Evolutionary conservation across 148 eudicot species (phyloP).

Genomic region (Fagopyrum homotropicum): DNA sequence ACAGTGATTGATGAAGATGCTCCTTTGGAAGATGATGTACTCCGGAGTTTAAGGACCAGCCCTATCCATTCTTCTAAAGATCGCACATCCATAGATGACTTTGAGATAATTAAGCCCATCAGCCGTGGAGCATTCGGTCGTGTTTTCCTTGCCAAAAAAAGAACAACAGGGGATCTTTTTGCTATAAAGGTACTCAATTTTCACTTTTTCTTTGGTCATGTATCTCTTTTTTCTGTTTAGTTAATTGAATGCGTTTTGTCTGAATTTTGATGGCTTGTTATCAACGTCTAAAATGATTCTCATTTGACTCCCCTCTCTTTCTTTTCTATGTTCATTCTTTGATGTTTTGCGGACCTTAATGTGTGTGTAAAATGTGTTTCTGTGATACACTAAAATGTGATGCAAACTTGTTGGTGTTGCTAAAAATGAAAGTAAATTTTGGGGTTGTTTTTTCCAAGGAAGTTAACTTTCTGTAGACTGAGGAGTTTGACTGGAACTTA

Average conservation of each 20-base stretch:
- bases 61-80: conserved; percentile 86
- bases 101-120: conserved; percentile 95
- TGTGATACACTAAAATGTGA: background rate
- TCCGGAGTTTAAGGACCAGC: conserved; percentile 90
- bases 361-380: background rate
- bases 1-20: conserved; percentile 99
- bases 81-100: conserved; percentile 95
- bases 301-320: background rate
- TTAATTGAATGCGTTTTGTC: background rate
- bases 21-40: conserved; percentile 93
- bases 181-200: conserved; percentile 76
- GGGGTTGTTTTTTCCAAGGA: background rate
- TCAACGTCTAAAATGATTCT: background rate
- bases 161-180: conserved; percentile 97
- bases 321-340: background rate
- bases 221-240: background rate
- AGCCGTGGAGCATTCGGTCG: conserved; percentile 99
- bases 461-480: background rate
- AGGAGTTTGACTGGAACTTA: background rate
- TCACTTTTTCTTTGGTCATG: conserved; percentile 1
- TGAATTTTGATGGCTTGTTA: conserved; percentile 3
- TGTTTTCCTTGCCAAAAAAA: conserved; percentile 88
- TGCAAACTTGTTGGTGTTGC: background rate
- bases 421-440: background rate
- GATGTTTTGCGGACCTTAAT: background rate